Evolutionary conservation across 805 yeast genomes (phyloP).

Genomic region (Nakazawaea peltata): DNA sequence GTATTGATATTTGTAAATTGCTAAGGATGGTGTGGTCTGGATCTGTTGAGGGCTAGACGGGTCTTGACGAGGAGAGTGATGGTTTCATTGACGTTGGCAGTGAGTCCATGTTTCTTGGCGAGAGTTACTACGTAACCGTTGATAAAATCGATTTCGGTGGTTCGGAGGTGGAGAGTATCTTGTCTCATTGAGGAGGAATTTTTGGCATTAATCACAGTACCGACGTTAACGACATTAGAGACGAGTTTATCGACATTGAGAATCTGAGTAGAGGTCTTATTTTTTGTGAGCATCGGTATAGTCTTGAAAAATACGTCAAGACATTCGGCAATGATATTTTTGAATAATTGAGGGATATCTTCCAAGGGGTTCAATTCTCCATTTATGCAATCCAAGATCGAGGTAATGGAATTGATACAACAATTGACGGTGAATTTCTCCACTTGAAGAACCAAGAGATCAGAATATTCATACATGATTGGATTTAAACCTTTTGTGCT

Average conservation of each 20-base stretch:
- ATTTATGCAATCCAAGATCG: slow-evolving; percentile 68
- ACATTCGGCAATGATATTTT: slow-evolving; percentile 35
- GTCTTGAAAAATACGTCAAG: slow-evolving; percentile 29
- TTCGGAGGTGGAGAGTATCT: slow-evolving; percentile 47
- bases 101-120: slow-evolving; percentile 36
- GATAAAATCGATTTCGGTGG: slow-evolving; percentile 74
- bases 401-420: slow-evolving; percentile 78
- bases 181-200: slow-evolving; percentile 69
- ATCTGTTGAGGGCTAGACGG: slow-evolving; percentile 17
- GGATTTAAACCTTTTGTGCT: slow-evolving; percentile 22
- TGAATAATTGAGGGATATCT: slow-evolving; percentile 26
- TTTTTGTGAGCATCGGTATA: slow-evolving; percentile 19
- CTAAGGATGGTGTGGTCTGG: slow-evolving; percentile 4
- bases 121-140: slow-evolving; percentile 68
- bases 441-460: slow-evolving; percentile 48
- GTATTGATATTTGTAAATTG: too few species aligned
- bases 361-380: slow-evolving; percentile 54
- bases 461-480: slow-evolving; percentile 27
- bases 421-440: slow-evolving; percentile 75
- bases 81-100: slow-evolving; percentile 40
- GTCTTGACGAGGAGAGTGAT: slow-evolving; percentile 37
- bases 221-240: slow-evolving; percentile 18
- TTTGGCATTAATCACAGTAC: slow-evolving; percentile 19
- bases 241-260: slow-evolving; percentile 28
- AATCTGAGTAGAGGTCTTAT: slow-evolving; percentile 23